These are phyloP conservation scores for Aspergillus spinulosporus DNA, from an alignment of 2,329 filamentous ascomycete species.

Conservation along the genomic window DNA sequence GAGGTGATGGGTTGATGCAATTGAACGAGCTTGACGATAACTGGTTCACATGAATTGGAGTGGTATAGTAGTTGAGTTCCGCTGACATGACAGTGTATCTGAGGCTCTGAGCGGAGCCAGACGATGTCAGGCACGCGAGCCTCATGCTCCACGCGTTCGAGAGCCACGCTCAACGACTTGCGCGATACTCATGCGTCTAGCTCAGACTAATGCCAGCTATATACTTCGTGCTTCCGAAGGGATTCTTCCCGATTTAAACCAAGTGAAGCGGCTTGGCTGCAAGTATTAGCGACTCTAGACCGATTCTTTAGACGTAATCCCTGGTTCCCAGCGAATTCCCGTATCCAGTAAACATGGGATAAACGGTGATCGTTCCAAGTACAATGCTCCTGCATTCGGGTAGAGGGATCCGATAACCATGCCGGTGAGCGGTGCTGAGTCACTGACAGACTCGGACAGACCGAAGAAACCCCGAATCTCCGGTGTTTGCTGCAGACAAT, in stretches of 20 bases:
- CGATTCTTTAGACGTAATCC: too few relatives aligned
- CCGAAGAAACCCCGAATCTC: slow-evolving; percentile 4
- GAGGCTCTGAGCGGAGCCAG: not conserved
- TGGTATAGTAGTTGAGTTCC: not conserved
- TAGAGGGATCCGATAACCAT: too few relatives aligned
- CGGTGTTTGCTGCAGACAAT: not conserved
- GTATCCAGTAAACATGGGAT: too few relatives aligned
- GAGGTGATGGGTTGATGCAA: slow-evolving; percentile 40
- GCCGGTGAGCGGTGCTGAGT: not conserved
- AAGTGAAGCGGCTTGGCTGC: too few relatives aligned
- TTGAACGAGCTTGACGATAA: slow-evolving; percentile 44
- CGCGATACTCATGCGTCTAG: not conserved
- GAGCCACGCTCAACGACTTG: not conserved
- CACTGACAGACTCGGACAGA: not conserved
- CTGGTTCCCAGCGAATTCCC: not conserved
- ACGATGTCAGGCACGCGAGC: not conserved
- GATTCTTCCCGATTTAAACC: too few relatives aligned
- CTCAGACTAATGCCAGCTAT: too few relatives aligned
- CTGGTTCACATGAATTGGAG: slow-evolving; percentile 36
- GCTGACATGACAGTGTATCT: not conserved
- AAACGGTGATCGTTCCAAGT: too few relatives aligned
- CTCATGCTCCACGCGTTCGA: slow-evolving; percentile 5
- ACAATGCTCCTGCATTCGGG: too few relatives aligned
- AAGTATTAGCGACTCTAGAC: too few relatives aligned
- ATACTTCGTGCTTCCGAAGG: too few relatives aligned